Evolutionary conservation across 2,329 filamentous ascomycete genomes (phyloP), one percentile per base, ranked within the genome.

Genomic region (Talaromyces sp.): DNA sequence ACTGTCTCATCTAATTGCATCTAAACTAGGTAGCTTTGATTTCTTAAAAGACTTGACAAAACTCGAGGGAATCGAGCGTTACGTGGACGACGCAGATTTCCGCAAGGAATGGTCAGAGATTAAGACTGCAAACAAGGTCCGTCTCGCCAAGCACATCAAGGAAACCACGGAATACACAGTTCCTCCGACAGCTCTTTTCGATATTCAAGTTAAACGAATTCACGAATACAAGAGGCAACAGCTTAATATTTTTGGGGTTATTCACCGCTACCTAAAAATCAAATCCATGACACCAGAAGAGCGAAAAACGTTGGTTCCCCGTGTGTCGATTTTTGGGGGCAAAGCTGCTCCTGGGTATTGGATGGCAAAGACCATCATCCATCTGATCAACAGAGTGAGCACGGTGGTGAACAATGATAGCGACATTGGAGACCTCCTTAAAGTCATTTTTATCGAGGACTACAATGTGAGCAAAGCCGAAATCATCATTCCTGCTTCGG

Each of bases 401-500:
- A 80, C 86, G 17, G 90, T 98, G 2, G 89, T 99, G 68, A 99
- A 99, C 81, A 90, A 91, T 47, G 95, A 99, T 71, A 82, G 86
- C 51, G 95, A 98, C 36, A 88, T 98, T 72, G 93, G 93, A 33
- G 93, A 98, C 72, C 82, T 96, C 32, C 84, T 99, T 72, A 99
- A 99, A 83, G 95, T 99, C 58, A 88, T 99, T 72, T 99, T 97
- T 82, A 78, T 99, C 59, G 92, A 96, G 73, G 95, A 99, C 78
- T 99, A 99, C 85, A 99, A 99, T 68, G 95, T 99, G 72, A 96
- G 92, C 85, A 99, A 99, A 82, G 95, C 95, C 3, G 95, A 99
- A 79, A 93, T 98, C 71, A 97, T 99, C 71, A 86, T 86, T 66
- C 95, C 95, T 13, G 95, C 95, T 13, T 96, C 92, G 22, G 95